Evolutionary conservation across 2,329 filamentous ascomycete species (phyloP), one percentile per base, ranked within the genome.

Genomic region (Botrytis fragariae): DNA sequence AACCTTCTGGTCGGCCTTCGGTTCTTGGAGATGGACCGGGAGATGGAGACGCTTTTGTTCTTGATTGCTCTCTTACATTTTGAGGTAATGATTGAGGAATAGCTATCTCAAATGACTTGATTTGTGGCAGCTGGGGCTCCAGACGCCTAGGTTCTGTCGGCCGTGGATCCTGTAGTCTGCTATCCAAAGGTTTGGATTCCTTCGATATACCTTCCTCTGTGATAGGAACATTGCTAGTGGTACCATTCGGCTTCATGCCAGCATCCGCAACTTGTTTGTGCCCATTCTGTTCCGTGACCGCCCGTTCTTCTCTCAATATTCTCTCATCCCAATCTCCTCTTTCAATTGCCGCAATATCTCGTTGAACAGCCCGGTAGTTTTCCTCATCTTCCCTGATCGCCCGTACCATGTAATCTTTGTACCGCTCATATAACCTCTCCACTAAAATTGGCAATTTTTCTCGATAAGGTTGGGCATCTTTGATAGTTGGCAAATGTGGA

Each of bases 361-460:
- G 85, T 81, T 90, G 87, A 61, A 95, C 83, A 29, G 83, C 83
- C 39, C 87, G 86, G 79, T 91, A 92, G 69, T 85, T 86, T 74
- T 86, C 86, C 84, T 98, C 95, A 75, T 96, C 91, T 72, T 92
- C 88, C 74, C 88, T 86, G 74, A 98, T 93, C 78, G 91, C 87
- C 72, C 85, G 84, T n/a, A 94, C 87, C 67, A 91, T 85, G 61
- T 91, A 85, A 63, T 92, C 89, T 76, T 90, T 88, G 81, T 97
- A 98, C 75, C 89, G 87, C 20, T 88, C 86, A 80, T 96, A 97
- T 1, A 97, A 86, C 76, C 91, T 89, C 73, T 91, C 86, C 65
- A 97, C 88, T 62, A 97, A 83, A 42, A 86, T 84, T 1, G 92
- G 92, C 2, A 97, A 85, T 76, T 92, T 89, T 68, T 92, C 88